Conservation (phyloP, 2,329 filamentous ascomycete species). For the Penicillium digitatum region DNA sequence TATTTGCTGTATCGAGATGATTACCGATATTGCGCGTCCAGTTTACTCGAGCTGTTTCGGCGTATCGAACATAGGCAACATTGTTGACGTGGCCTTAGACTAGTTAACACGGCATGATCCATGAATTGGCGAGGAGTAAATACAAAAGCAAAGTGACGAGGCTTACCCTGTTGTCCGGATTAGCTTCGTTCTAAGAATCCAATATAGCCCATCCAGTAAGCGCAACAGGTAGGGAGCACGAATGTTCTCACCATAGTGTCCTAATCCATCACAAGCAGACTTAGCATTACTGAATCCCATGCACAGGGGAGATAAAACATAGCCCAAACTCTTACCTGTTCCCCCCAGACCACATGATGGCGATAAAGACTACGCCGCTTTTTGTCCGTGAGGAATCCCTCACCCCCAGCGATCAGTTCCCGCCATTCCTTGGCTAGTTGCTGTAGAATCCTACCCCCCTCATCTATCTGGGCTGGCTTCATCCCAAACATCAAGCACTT, state of each 20-base stretch:
- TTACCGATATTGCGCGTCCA: conserved; percentile 69
- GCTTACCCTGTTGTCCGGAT: conserved; percentile 26
- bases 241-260: conserved; percentile 45
- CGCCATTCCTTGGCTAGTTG: conserved; percentile 65
- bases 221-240: neutral
- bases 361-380: conserved; percentile 60
- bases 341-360: conserved; percentile 74
- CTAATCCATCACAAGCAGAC: conserved; percentile 24
- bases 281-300: conserved; percentile 7
- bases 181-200: conserved; percentile 2
- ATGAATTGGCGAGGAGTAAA: neutral
- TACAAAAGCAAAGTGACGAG: neutral
- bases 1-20: conserved; percentile 58
- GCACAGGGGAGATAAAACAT: neutral
- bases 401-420: conserved; percentile 65
- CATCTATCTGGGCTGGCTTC: conserved; percentile 52
- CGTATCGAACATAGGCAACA: conserved; percentile 75
- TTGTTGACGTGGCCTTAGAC: conserved; percentile 78
- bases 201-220: neutral
- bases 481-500: conserved; percentile 73
- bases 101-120: neutral
- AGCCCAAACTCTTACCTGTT: conserved; percentile 60
- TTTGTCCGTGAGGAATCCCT: conserved; percentile 67
- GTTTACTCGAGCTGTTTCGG: conserved; percentile 74
- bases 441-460: conserved; percentile 58